Conservation (phyloP, 2,329 filamentous ascomycete species). For the Arthrocladium fulminans region DNA sequence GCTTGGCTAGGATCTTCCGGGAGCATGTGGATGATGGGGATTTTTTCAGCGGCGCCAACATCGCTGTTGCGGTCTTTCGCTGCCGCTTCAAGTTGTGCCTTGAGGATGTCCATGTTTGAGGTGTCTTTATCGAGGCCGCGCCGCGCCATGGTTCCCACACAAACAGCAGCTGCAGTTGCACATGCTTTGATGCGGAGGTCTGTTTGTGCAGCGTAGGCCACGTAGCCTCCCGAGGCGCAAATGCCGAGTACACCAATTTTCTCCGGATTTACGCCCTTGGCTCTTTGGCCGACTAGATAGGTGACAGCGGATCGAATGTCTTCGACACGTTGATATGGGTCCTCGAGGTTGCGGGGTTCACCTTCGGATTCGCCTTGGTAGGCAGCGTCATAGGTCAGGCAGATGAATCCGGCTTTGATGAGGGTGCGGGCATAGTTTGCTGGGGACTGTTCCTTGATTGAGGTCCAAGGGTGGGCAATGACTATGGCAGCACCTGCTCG, state of each 20-base stretch:
- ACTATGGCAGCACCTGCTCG: slow-evolving; percentile 16
- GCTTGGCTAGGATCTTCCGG: slow-evolving; percentile 12
- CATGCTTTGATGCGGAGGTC: slow-evolving; percentile 23
- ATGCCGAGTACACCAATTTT: slow-evolving; percentile 26
- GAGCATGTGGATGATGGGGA: slow-evolving; percentile 21
- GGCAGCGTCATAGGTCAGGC: slow-evolving; percentile 20
- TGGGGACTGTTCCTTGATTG: slow-evolving; percentile 25
- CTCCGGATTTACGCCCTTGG: slow-evolving; percentile 23
- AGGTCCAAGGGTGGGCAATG: slow-evolving; percentile 24
- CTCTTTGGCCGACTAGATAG: slow-evolving; percentile 19
- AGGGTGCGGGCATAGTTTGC: slow-evolving; percentile 21
- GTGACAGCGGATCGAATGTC: slow-evolving; percentile 25
- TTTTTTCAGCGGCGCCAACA: slow-evolving; percentile 14
- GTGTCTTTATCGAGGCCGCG: slow-evolving; percentile 11
- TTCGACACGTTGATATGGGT: slow-evolving; percentile 22
- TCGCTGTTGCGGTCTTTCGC: slow-evolving; percentile 12
- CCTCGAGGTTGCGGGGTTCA: slow-evolving; percentile 22
- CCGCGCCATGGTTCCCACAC: slow-evolving; percentile 24
- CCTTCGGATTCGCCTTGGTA: slow-evolving; percentile 24
- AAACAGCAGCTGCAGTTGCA: slow-evolving; percentile 27
- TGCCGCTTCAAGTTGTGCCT: background rate
- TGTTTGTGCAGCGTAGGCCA: slow-evolving; percentile 24
- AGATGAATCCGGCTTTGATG: slow-evolving; percentile 16
- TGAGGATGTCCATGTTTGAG: slow-evolving; percentile 5
- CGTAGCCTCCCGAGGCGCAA: slow-evolving; percentile 27